A percentile compares a stretch with the other conserved stretches of the same genome.
Conservation (phyloP, 495 filamentous ascomycete genomes). For the Aspergillus ostianus region DNA sequence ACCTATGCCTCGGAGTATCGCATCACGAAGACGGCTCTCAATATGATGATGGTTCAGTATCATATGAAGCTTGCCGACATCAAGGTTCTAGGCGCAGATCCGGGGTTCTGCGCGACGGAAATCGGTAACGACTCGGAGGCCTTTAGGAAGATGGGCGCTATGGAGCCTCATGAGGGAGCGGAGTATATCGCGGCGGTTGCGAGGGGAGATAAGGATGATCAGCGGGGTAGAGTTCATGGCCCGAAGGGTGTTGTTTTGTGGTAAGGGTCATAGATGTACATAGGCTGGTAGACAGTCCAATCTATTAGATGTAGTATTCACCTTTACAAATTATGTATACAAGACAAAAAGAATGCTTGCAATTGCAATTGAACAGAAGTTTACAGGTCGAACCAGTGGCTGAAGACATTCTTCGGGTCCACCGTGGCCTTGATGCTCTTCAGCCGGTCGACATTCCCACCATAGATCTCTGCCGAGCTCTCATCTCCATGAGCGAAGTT, state of each 20-base stretch:
- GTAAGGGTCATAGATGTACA: not conserved
- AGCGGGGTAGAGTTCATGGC: not conserved
- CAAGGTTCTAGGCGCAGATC: not conserved
- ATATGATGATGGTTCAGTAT: slow-evolving; percentile 11
- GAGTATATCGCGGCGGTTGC: slow-evolving; percentile 2
- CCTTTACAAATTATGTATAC: not conserved
- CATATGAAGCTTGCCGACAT: slow-evolving; percentile 4
- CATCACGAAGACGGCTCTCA: slow-evolving; percentile 16
- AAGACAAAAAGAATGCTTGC: not conserved
- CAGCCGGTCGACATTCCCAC: slow-evolving; percentile 3
- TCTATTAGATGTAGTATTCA: not conserved
- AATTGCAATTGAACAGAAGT: not conserved
- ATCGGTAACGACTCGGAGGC: slow-evolving; percentile 20
- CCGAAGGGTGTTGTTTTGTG: not conserved
- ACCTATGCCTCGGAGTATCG: slow-evolving; percentile 9
- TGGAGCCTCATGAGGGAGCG: slow-evolving; percentile 4
- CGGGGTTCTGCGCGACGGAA: not conserved
- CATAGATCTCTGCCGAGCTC: slow-evolving; percentile 1
- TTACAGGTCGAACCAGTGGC: not conserved
- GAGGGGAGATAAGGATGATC: not conserved
- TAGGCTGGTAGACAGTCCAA: not conserved
- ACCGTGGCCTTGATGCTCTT: slow-evolving; percentile 1
- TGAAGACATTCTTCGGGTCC: not conserved
- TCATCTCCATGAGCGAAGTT: slow-evolving; percentile 9
- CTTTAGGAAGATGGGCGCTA: slow-evolving; percentile 20